Evolutionary conservation across 2,329 filamentous ascomycete species (phyloP).

Genomic region (Sclerotinia subarctica): DNA sequence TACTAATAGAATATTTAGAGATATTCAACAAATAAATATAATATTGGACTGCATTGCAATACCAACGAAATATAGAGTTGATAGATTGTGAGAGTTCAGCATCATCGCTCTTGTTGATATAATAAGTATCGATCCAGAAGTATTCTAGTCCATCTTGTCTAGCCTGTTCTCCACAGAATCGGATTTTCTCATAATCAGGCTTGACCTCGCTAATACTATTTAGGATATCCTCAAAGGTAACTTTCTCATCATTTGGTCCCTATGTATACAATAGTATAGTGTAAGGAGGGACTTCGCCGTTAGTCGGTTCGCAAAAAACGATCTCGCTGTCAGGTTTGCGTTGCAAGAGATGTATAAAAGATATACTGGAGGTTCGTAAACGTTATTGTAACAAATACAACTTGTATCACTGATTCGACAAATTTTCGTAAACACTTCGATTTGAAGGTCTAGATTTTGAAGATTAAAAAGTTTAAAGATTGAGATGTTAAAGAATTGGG

Average conservation of each 20-base stretch:
- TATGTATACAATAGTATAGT: constrained; percentile 15
- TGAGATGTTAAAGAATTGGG: neutral
- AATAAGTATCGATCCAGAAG: constrained; percentile 10
- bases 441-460: too few species aligned
- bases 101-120: constrained; percentile 4
- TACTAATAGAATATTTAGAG: neutral
- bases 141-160: constrained; percentile 1
- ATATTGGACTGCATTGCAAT: neutral
- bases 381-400: too few species aligned
- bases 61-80: neutral
- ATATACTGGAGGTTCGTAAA: too few species aligned
- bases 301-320: too few species aligned
- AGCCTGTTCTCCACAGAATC: constrained; percentile 1
- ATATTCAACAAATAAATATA: neutral
- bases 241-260: neutral
- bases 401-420: too few species aligned
- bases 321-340: too few species aligned
- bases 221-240: neutral
- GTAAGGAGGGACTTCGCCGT: too few species aligned
- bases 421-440: too few species aligned
- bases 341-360: too few species aligned
- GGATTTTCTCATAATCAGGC: constrained; percentile 1
- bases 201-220: neutral
- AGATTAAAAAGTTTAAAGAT: too few species aligned
- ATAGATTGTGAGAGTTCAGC: neutral